Evolutionary conservation across 2,329 filamentous ascomycete genomes (phyloP), one percentile per base, ranked within the genome.

Genomic region (Aspergillus niger): DNA sequence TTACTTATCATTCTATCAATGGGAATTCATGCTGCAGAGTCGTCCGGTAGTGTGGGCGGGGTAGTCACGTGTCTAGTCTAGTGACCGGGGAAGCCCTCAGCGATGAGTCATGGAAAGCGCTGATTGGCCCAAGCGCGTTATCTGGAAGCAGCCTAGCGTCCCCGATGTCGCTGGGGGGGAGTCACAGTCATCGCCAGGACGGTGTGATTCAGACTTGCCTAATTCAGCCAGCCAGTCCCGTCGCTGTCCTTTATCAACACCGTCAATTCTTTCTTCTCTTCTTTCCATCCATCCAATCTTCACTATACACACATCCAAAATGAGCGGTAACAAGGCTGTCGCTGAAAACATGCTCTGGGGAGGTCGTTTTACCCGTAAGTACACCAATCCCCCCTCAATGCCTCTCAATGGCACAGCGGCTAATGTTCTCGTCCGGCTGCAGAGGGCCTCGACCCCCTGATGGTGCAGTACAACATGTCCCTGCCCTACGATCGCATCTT

Each of bases 391-490:
- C 39, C 38, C 17, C 47, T 57, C 58, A 52, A 60, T 55, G 55
- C 56, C 59, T 49, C n/a, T 50, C 22, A 55, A 59, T 59, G 67
- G 58, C 62, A 61, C 66, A 41, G 49, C 53, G 52, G 57, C 64
- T 65, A 65, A 70, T 63, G 53, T 62, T 57, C 52, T 49, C 44
- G 69, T 50, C n/a, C 28, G 20, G 26, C 41, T 32, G 13, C 69
- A 90, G 90, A 91, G 81, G 89, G 86, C 68, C 86, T 94, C 67
- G 91, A 96, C 78, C 91, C 91, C 57, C 84, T 96, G 55, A 96
- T 96, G 91, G 84, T 88, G 63, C 83, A 89, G 67, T 96, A 94
- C 82, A 96, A 96, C 76, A 88, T 89, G 70, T 89, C 86, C 57
- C 89, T 96, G 68, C 86, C 86, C 73, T 93, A 90, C 77, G 92